These are phyloP conservation scores for Podaxis sp. DNA, from an alignment of 768 basidiomycete genomes.

Conservation along the genomic window DNA sequence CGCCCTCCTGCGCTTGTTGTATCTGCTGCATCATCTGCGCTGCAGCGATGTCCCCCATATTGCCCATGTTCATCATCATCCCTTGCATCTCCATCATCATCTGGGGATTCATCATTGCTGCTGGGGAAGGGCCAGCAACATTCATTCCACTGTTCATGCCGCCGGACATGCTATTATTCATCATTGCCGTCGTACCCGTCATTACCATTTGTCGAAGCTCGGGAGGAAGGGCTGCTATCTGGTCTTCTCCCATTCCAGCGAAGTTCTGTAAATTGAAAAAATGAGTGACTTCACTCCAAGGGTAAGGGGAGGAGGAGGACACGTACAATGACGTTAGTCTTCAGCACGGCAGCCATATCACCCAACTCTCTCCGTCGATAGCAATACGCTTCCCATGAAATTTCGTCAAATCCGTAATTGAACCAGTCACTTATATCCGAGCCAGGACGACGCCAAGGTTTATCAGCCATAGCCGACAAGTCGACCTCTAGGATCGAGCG, in stretches of 20 bases:
- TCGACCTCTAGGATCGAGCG: slow-evolving; percentile 85
- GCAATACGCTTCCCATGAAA: slow-evolving; percentile 91
- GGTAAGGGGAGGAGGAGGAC: not conserved
- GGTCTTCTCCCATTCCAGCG: slow-evolving; percentile 78
- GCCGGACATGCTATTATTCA: slow-evolving; percentile 20
- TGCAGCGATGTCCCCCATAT: slow-evolving; percentile 50
- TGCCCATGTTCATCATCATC: slow-evolving; percentile 52
- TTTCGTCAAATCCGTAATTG: slow-evolving; percentile 98
- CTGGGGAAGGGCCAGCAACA: slow-evolving; percentile 33
- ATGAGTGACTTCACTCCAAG: not conserved
- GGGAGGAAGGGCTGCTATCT: slow-evolving; percentile 69
- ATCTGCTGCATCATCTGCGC: slow-evolving; percentile 11
- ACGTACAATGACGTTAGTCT: slow-evolving; percentile 78
- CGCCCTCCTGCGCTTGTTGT: slow-evolving; percentile 7
- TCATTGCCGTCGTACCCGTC: slow-evolving; percentile 75
- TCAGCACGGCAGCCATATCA: slow-evolving; percentile 74
- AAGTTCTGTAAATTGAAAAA: slow-evolving; percentile 54
- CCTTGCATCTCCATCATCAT: slow-evolving; percentile 78
- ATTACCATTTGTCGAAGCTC: slow-evolving; percentile 87
- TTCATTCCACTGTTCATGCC: not conserved
- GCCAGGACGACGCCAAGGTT: slow-evolving; percentile 90
- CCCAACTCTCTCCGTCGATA: slow-evolving; percentile 78
- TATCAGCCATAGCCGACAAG: slow-evolving; percentile 66
- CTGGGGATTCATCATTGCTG: slow-evolving; percentile 57
- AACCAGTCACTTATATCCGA: slow-evolving; percentile 97